phyloP scores from a whole-genome alignment of 805 yeast species.

The Sugiyamaella lignohabitans region DNA sequence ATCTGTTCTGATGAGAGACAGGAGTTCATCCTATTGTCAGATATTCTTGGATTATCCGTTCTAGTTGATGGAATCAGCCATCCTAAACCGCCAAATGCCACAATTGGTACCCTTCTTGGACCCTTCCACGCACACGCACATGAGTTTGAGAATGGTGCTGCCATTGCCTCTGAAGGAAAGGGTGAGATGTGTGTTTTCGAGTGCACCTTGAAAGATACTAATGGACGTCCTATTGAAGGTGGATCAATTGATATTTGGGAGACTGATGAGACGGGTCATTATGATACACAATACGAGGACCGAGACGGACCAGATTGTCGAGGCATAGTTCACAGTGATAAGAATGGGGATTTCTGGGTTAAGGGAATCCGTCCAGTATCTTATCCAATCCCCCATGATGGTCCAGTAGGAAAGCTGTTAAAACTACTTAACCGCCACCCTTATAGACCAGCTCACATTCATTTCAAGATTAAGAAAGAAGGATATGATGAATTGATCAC shows the following conservation, averaged over 20 bases:
- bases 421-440: constrained; percentile 35
- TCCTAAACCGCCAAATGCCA: constrained; percentile 20
- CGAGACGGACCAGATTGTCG: constrained; percentile 35
- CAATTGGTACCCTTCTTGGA: constrained; percentile 34
- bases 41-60: constrained; percentile 33
- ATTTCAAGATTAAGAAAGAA: constrained; percentile 28
- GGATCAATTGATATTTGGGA: constrained; percentile 35
- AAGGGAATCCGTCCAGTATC: constrained; percentile 33
- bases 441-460: constrained; percentile 34
- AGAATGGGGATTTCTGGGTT: constrained; percentile 27
- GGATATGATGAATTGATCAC: constrained; percentile 32
- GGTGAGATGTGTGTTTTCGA: constrained; percentile 29
- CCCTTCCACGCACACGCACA: constrained; percentile 35
- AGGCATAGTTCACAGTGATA: constrained; percentile 30
- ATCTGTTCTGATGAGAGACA: constrained; percentile 31
- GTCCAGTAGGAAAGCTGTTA: constrained; percentile 35
- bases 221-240: constrained; percentile 30
- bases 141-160: constrained; percentile 29
- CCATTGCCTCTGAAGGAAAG: constrained; percentile 32
- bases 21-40: constrained; percentile 34
- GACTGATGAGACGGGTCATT: constrained; percentile 35
- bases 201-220: constrained; percentile 27
- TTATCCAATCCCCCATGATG: constrained; percentile 37
- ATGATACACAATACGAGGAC: constrained; percentile 32
- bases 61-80: constrained; percentile 31